phyloP scores from a whole-genome alignment of 2,329 filamentous ascomycete species.

The Trichoderma sp. region DNA sequence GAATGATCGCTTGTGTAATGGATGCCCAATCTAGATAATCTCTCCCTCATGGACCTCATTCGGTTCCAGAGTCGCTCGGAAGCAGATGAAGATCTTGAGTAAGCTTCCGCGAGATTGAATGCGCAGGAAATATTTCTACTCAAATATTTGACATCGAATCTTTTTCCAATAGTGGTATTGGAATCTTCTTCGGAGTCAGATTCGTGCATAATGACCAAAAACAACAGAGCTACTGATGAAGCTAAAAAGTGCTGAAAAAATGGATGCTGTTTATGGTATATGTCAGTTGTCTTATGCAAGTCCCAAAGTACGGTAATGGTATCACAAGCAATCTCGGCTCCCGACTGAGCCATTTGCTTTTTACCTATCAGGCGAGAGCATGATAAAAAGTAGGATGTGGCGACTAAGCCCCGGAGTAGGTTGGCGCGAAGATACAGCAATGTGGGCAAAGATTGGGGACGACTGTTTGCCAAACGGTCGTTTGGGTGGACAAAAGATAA shows the following conservation, averaged over 20 bases:
- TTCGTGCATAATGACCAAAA: neutral
- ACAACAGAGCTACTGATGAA: neutral
- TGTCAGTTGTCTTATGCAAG: neutral
- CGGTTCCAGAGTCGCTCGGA: neutral
- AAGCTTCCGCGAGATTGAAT: neutral
- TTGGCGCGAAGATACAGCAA: neutral
- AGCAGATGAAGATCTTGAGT: neutral
- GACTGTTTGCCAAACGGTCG: neutral
- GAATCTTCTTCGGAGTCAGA: neutral
- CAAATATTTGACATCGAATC: neutral
- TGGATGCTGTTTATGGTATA: neutral
- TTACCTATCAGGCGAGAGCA: neutral
- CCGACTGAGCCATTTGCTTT: neutral
- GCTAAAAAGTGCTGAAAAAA: neutral
- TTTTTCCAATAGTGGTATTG: neutral
- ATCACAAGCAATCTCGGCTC: neutral
- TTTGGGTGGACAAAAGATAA: neutral
- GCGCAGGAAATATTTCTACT: neutral
- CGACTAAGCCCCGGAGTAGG: neutral
- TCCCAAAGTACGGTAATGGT: neutral
- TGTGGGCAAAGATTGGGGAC: neutral
- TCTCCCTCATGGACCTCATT: neutral
- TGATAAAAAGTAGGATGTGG: neutral
- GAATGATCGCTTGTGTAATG: neutral
- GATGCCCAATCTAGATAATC: neutral